Base-by-base conservation (phyloP, 1,284 basidiomycete genomes). In the Boletellus deceptivus region DNA sequence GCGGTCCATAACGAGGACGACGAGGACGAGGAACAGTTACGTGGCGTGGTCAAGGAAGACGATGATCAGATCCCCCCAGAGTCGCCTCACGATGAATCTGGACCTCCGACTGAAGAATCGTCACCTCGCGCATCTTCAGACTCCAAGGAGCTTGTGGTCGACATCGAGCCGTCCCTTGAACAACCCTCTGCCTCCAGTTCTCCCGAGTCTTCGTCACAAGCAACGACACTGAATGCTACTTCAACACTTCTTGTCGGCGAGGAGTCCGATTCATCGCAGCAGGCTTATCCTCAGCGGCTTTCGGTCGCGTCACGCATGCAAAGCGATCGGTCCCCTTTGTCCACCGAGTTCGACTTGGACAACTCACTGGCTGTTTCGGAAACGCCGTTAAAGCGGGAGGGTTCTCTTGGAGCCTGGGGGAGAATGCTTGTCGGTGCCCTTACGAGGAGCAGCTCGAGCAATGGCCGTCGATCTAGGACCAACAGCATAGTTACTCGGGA, bases 391-490 rank as follows among this genome's bases (percentile, higher is more conserved):
- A 87, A 85, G 59, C 78, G 82, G 27, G 77, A 73, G 48, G 79
- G 71, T 13, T 75, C 76, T n/a, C 72, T 77, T 29, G 83, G 80
- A 55, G 71, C 81, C 41, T 89, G 86, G 87, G 80, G 84, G 55
- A 86, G 81, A 51, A 41, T 65, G 43, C 41, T 68, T 10, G 58
- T 68, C 9, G 56, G 60, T 2, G 63, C 59, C 0, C 60, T 70
- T 24, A 76, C 77, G 25, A 75, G 86, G 52, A 80, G 80, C 37
- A 77, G 74, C 18, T 86, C 86, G 41, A 78, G 74, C 49, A 75
- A 70, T 48, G 88, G 88, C 7, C 78, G 87, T 55, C 80, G 89
- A 42, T 90, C 88, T 46, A 80, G 88, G 34, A 83, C 86, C 37
- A 89, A 89, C 61, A 89, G 86, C 60, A 77, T 88, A 50, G 77